These are phyloP conservation scores for Omphalea diandra DNA, from an alignment of 441 rosid species.

Conservation along the genomic window DNA sequence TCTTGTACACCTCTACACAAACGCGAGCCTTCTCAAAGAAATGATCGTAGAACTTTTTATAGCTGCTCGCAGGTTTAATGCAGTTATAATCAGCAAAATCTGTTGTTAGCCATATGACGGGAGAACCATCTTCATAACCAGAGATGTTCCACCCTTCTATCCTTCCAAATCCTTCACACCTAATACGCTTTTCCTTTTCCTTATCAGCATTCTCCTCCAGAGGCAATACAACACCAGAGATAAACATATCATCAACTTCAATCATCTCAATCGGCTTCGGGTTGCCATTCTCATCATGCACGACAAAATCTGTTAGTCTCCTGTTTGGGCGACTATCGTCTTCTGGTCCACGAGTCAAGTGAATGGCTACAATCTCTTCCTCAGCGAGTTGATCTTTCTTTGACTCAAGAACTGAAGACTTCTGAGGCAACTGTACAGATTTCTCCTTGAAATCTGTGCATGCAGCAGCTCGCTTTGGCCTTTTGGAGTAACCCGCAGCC, in stretches of 20 bases:
- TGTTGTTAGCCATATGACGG: constrained; percentile 63
- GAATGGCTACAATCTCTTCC: constrained; percentile 47
- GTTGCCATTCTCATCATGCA: constrained; percentile 46
- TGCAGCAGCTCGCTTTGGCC: constrained; percentile 68
- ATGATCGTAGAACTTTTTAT: constrained; percentile 43
- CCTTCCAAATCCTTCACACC: constrained; percentile 55
- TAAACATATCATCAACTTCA: constrained; percentile 49
- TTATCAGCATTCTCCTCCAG: constrained; percentile 37
- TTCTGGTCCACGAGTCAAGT: constrained; percentile 35
- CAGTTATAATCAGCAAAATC: constrained; percentile 62
- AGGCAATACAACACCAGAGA: constrained; percentile 58
- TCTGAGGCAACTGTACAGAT: constrained; percentile 33
- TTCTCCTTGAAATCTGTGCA: constrained; percentile 54
- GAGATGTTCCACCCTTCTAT: constrained; percentile 65
- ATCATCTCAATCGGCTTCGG: constrained; percentile 59
- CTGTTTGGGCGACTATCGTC: constrained; percentile 52
- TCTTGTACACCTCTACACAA: constrained; percentile 59
- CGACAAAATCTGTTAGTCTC: constrained; percentile 53
- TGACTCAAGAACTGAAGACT: constrained; percentile 40
- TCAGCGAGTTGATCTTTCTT: constrained; percentile 43
- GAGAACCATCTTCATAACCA: constrained; percentile 72
- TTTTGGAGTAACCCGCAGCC: constrained; percentile 29
- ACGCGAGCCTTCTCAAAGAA: constrained; percentile 62
- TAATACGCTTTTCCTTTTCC: constrained; percentile 40
- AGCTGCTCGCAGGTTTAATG: constrained; percentile 49